Evolutionary conservation across 106 monocot genomes (phyloP), one percentile per base, ranked within the genome.

Genomic region (Amphibolis antarctica): DNA sequence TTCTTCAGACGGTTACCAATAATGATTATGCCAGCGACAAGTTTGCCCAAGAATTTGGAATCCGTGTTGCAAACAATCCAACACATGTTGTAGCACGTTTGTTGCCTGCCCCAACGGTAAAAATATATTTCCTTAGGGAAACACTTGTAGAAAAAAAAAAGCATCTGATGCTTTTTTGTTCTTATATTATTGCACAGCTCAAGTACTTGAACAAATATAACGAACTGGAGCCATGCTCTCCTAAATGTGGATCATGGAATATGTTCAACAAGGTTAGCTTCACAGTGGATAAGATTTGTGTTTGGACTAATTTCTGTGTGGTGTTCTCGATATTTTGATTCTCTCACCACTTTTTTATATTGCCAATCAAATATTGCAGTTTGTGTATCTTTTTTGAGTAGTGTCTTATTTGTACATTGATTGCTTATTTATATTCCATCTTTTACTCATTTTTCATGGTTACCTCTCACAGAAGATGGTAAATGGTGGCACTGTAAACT

Each of bases 1-100:
- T 49, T 36, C 4, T 36, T 36, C 36, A 93, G 92, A 72, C 78
- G 82, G 76, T 71, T 21, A 11, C 3, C 1, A 3, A 12, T 0
- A 82, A 85, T 44, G 69, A 82, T 27, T 93, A 85, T 64, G 55
- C 31, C 7, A 50, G 66, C 19, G 88, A 93, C 30, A 27, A 61
- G 59, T 83, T 68, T 74, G 80, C 52, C 0, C 50, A 65, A 15
- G 86, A 83, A 43, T 91, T 91, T 72, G 90, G 83, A 10, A 72
- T 91, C 5, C 28, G 42, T 23, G 68, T 91, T 15, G 1, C 9
- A 0, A 26, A 42, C 19, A 7, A 67, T 18, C 69, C 78, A 23
- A 66, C 58, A n/a, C 17, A 55, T 27, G 73, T 91, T 45, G 76
- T 74, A 14, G 90, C 83, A 5, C 80, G 90, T 18, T 71, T 83